Base-by-base conservation (phyloP, 495 filamentous ascomycete species). In the Penicillium daleae region DNA sequence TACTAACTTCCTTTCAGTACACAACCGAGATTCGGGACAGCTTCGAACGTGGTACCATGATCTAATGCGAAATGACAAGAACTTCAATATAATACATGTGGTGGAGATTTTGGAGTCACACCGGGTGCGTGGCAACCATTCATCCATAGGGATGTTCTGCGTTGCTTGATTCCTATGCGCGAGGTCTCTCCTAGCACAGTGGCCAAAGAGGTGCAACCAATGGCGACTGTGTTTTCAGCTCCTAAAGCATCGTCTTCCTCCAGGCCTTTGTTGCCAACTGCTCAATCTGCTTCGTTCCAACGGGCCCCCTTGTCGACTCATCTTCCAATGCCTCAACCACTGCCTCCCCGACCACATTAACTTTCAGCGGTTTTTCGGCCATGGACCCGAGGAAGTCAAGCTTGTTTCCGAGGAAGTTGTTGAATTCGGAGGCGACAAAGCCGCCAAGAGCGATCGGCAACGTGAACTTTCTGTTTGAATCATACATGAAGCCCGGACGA, bases 1-100 rank as follows among this genome's bases (percentile, higher is more conserved):
- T 57, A 4, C 80, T 85, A 59, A 85, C 63, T 2, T n/a, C 62
- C 39, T 52, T 68, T 0, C 62, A 89, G 86, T 99, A 99, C 76
- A 99, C 95, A 37, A 89, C 89, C 40, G 96, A 98, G 74, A 99
- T 99, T 72, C 83, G 95, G 72, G 95, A 98, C 72, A 96, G 91
- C 74, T 98, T 99, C 75, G 95, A 99, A 83, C 90, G 95, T 52
- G 95, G 95, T 26, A 99, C 95, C n/a, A 78, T 78, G 78, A 79
- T 80, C 50, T 80, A 76, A 78, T 66, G 50, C 40, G 49, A 58
- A 54, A 66, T 50, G 59, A 67, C 52, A 60, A 59, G 55, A 60
- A 61, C n/a, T n/a, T n/a, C 59, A 24, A 66, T 71, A 69, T 61
- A 59, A 61, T 69, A 73, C 70, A 71, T 67, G 60, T 49, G 49